These are phyloP conservation scores for Penicillium sp. DNA, from an alignment of 2,329 filamentous ascomycete genomes.

Conservation along the genomic window DNA sequence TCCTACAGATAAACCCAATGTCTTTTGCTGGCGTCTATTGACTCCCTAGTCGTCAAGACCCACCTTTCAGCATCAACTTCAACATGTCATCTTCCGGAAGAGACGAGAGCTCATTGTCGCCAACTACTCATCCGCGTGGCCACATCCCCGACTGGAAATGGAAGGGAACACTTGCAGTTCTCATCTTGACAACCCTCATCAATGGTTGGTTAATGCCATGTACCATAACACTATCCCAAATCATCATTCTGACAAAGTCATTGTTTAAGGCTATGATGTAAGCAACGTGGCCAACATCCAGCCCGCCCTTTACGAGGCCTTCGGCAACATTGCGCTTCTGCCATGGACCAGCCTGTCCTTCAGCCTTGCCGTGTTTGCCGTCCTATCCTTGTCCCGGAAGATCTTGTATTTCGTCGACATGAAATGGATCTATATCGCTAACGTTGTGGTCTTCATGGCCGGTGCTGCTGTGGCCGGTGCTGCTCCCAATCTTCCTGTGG, in stretches of 20 bases:
- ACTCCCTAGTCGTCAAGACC: not conserved
- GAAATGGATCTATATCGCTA: not conserved
- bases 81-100: not conserved
- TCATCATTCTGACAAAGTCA: not conserved
- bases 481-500: not conserved
- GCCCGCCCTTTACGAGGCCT: not conserved
- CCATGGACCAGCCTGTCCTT: not conserved
- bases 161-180: not conserved
- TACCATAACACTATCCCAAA: not conserved
- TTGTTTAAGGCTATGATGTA: not conserved
- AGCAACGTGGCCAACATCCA: not conserved
- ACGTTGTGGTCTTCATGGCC: not conserved
- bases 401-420: not conserved
- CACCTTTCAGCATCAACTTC: not conserved
- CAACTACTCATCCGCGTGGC: not conserved
- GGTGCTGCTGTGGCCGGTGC: not conserved
- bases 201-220: not conserved
- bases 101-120: not conserved
- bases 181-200: not conserved
- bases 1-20: not conserved
- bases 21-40: not conserved
- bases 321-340: not conserved
- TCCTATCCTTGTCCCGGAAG: not conserved
- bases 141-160: not conserved
- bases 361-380: not conserved